These are phyloP conservation scores for Pleurotus giganteus DNA, from an alignment of 768 basidiomycete genomes.

Conservation along the genomic window DNA sequence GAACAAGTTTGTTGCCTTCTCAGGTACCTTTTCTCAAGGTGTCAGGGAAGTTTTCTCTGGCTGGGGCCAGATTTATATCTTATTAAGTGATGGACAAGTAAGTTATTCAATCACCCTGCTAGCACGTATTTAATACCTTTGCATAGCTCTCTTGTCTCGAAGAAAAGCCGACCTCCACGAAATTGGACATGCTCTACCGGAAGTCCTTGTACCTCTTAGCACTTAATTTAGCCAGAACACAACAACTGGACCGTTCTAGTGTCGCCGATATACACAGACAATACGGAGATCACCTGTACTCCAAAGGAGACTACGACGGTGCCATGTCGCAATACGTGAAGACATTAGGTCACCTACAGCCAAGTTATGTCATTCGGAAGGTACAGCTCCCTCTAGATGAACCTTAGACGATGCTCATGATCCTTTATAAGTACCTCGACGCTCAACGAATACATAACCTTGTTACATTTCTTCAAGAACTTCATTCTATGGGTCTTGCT, in stretches of 20 bases:
- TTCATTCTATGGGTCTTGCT: slow-evolving; percentile 86
- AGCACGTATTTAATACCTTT: not conserved
- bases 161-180: slow-evolving; percentile 81
- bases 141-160: slow-evolving; percentile 60
- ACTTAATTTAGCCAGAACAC: slow-evolving; percentile 77
- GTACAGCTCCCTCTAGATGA: slow-evolving; percentile 35
- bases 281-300: slow-evolving; percentile 90
- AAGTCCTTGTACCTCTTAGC: slow-evolving; percentile 80
- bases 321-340: slow-evolving; percentile 91
- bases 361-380: slow-evolving; percentile 97
- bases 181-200: slow-evolving; percentile 82
- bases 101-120: slow-evolving; percentile 17
- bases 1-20: slow-evolving; percentile 87
- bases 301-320: slow-evolving; percentile 88
- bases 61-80: slow-evolving; percentile 78
- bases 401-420: not conserved
- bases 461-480: slow-evolving; percentile 92
- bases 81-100: slow-evolving; percentile 79
- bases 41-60: slow-evolving; percentile 80
- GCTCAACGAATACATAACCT: slow-evolving; percentile 95
- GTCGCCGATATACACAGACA: slow-evolving; percentile 87
- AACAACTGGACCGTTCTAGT: slow-evolving; percentile 66
- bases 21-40: slow-evolving; percentile 77
- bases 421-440: slow-evolving; percentile 75
- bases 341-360: slow-evolving; percentile 86